phyloP scores from a whole-genome alignment of 2,329 filamentous ascomycete species.

The Ophiostoma quercus region DNA sequence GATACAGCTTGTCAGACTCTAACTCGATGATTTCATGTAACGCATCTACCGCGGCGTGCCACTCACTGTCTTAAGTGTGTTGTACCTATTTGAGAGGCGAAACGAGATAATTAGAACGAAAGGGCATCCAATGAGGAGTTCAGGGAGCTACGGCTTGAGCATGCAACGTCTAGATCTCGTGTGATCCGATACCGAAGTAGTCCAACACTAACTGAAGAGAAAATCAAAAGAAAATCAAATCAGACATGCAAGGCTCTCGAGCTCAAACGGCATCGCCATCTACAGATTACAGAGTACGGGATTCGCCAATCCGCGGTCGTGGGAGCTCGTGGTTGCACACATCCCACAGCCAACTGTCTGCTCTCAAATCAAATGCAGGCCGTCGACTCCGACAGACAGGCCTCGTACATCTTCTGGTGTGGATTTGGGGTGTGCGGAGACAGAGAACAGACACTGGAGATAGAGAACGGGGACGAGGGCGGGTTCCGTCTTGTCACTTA shows the following conservation, averaged over 20 bases:
- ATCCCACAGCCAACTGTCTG: background rate
- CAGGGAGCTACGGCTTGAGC: background rate
- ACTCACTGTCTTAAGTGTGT: background rate
- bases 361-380: background rate
- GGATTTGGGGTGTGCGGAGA: background rate
- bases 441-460: background rate
- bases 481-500: background rate
- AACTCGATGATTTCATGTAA: background rate
- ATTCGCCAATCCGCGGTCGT: constrained; percentile 13
- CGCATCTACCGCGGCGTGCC: background rate
- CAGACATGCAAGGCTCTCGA: background rate
- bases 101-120: background rate
- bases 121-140: background rate
- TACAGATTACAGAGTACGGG: background rate
- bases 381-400: background rate
- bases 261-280: background rate
- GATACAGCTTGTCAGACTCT: background rate
- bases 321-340: constrained; percentile 3
- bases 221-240: background rate
- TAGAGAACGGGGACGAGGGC: background rate
- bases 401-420: background rate
- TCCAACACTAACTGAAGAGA: background rate
- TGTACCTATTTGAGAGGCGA: background rate
- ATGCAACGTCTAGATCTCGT: background rate
- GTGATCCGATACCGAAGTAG: background rate